Evolutionary conservation across 192 early-diverging fungal genomes (phyloP).

Genomic region (Spizellomyces sp.): DNA sequence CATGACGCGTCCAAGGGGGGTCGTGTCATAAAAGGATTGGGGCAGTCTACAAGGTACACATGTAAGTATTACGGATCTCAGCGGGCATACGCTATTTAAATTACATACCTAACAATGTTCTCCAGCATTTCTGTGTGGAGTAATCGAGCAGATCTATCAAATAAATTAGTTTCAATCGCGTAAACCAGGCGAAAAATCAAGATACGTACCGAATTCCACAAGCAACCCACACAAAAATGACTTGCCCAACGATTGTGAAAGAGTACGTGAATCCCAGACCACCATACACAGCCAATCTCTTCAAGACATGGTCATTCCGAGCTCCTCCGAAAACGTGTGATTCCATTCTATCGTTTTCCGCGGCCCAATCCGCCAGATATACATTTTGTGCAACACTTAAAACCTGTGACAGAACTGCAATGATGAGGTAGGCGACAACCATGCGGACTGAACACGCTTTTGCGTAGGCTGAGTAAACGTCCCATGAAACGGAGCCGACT

Average conservation of each 20-base stretch:
- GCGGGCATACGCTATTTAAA: background rate
- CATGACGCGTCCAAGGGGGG: constrained; percentile 82
- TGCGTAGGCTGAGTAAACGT: constrained; percentile 82
- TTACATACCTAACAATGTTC: constrained; percentile 61
- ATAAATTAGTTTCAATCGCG: no score
- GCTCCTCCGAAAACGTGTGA: background rate
- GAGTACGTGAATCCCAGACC: constrained; percentile 72
- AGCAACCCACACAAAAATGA: constrained; percentile 73
- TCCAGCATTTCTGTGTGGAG: constrained; percentile 78
- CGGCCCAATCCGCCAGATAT: constrained; percentile 55
- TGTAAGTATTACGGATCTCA: background rate
- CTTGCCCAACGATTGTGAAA: constrained; percentile 66
- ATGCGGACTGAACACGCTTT: constrained; percentile 69
- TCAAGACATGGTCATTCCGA: constrained; percentile 28
- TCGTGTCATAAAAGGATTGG: constrained; percentile 79
- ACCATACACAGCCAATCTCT: constrained; percentile 81
- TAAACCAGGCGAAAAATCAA: no score
- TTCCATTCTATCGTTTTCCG: constrained; percentile 42
- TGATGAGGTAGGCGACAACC: constrained; percentile 60
- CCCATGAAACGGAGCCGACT: constrained; percentile 77
- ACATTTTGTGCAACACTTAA: constrained; percentile 51
- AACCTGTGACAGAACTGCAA: constrained; percentile 48
- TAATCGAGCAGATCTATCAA: constrained; percentile 57
- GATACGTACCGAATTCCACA: constrained; percentile 63
- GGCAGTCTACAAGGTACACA: constrained; percentile 34